Evolutionary conservation across 2,329 filamentous ascomycete genomes (phyloP).

Genomic region (Alternaria burnsii): DNA sequence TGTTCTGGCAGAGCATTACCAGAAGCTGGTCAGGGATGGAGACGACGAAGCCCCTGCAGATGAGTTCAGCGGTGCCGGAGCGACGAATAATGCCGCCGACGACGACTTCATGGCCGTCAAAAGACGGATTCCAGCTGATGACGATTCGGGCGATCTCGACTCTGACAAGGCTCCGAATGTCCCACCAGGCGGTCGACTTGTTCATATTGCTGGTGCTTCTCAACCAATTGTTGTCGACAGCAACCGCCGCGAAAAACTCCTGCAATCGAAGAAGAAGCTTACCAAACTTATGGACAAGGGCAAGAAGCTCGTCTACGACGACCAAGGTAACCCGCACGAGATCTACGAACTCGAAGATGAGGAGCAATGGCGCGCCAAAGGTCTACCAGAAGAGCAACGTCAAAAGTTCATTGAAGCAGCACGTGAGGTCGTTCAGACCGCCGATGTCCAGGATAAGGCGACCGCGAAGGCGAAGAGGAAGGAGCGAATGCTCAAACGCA

Average conservation of each 20-base stretch:
- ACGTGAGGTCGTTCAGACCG: constrained; percentile 72
- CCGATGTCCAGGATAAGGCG: constrained; percentile 84
- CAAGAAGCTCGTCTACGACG: constrained; percentile 88
- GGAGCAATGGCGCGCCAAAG: constrained; percentile 77
- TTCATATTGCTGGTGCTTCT: constrained; percentile 71
- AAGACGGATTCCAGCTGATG: constrained; percentile 78
- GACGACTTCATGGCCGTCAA: constrained; percentile 90
- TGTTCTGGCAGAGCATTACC: constrained; percentile 91
- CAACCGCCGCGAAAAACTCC: constrained; percentile 93
- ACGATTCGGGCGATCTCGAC: constrained; percentile 58
- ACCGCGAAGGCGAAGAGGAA: constrained; percentile 78
- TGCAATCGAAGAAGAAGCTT: constrained; percentile 93
- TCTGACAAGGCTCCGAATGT: constrained; percentile 53
- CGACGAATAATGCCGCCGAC: constrained; percentile 64
- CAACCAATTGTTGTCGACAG: constrained; percentile 87
- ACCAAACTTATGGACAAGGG: constrained; percentile 89
- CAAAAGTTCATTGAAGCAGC: constrained; percentile 81
- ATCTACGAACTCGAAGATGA: constrained; percentile 90
- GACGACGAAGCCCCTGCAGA: constrained; percentile 53
- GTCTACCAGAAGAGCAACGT: constrained; percentile 78
- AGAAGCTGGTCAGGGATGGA: constrained; percentile 75
- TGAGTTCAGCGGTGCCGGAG: constrained; percentile 42
- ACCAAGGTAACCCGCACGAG: constrained; percentile 84
- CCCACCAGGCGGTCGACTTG: constrained; percentile 61
- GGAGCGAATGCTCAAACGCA: constrained; percentile 78